Base-by-base conservation (phyloP, 2,329 filamentous ascomycete species). In the Rhytidhysteron rufulum region DNA sequence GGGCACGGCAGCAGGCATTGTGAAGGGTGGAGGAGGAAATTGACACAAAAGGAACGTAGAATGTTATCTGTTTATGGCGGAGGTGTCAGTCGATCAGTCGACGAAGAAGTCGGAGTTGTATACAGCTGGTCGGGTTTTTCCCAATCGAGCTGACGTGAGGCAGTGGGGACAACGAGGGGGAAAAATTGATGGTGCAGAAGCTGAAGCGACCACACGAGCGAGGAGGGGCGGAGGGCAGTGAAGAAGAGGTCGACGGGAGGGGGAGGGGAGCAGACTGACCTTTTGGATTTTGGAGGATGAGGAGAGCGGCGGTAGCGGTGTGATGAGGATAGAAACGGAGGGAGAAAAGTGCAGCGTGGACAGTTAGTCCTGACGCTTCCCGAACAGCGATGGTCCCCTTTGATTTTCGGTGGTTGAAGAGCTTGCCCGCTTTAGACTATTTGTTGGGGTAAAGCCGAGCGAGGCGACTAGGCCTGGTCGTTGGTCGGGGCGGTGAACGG, bases 1-100 rank as follows among this genome's bases (percentile, higher is more conserved):
- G 37, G 55, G 59, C 44, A 61, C 65, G 48, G 65, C 61, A 51
- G 66, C 62, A 57, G 69, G 65, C 70, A 73, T 74, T 52, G 58
- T 71, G 60, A 16, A 29, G 34, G 27, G 16, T 41, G 45, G 27
- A 8, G 32, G n/a, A n/a, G n/a, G n/a, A n/a, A n/a, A n/a, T n/a
- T n/a, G n/a, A n/a, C 13, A 31, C 34, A 34, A 40, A 34, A 21
- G 6, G 34, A 37, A 25, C 19, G 25, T 7, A 10, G 35, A 13
- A 30, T 30, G 29, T 37, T 8, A 37, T 37, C 35, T 37, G 35
- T 7, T 16, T 29, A 15, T 4, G 10, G 15, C 13, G 15, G 20
- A 20, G 15, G 6, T 17, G 35, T 37, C 19, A 37, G 35, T 30
- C 11, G 17, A 11, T 22, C 13, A 24, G 21, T 24, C 13, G 11